These are phyloP conservation scores for Fusarium sp. DNA, from an alignment of 2,329 filamentous ascomycete genomes.

Conservation along the genomic window DNA sequence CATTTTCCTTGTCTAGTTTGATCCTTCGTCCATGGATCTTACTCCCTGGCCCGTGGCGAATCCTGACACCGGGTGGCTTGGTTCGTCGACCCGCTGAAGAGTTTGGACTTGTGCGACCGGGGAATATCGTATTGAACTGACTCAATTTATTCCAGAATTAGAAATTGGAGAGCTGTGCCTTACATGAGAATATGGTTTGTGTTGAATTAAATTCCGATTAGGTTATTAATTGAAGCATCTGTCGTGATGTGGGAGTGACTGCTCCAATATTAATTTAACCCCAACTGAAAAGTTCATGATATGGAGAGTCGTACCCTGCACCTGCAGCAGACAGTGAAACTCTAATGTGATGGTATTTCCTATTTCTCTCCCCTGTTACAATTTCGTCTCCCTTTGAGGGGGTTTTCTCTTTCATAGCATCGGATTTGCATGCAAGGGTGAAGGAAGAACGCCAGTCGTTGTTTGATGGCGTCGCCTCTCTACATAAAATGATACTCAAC, in stretches of 20 bases:
- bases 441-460: background rate
- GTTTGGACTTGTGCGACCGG: background rate
- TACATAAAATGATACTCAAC: background rate
- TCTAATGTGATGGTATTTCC: background rate
- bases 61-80: conserved; percentile 10
- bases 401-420: fast-evolving
- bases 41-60: background rate
- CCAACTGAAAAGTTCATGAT: background rate
- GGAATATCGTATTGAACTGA: background rate
- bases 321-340: background rate
- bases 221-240: background rate
- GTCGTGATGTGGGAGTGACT: background rate
- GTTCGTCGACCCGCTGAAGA: background rate
- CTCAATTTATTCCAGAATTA: background rate
- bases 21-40: background rate
- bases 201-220: background rate
- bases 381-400: background rate
- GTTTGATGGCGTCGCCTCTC: background rate
- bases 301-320: background rate
- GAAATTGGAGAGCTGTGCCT: background rate
- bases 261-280: background rate
- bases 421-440: background rate
- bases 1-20: background rate
- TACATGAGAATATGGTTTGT: background rate
- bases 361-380: background rate